phyloP scores from a whole-genome alignment of 1,284 basidiomycete genomes.

The Trametes polyzona region DNA sequence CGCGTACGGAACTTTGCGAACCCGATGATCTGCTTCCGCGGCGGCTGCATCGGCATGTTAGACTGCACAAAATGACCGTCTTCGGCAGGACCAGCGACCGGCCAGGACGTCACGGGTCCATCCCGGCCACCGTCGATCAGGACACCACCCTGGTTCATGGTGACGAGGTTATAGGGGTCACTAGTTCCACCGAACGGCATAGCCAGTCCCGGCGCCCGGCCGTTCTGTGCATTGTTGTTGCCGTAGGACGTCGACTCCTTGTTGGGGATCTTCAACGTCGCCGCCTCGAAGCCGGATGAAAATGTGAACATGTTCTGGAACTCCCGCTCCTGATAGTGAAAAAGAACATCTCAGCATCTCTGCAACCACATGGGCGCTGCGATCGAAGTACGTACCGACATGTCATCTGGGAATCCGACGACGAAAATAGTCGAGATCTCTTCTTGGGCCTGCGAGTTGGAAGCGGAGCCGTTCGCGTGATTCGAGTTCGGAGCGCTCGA shows the following conservation, averaged over 20 bases:
- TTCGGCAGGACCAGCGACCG: constrained; percentile 44
- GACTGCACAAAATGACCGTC: constrained; percentile 43
- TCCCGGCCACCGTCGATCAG: constrained; percentile 73
- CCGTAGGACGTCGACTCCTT: constrained; percentile 80
- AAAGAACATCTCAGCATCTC: constrained; percentile 16
- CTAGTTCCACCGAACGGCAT: constrained; percentile 53
- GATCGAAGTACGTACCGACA: constrained; percentile 72
- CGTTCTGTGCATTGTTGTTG: constrained; percentile 20
- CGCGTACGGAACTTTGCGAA: constrained; percentile 95
- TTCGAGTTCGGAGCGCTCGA: constrained; percentile 35
- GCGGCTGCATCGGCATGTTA: constrained; percentile 50
- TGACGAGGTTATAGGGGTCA: constrained; percentile 80
- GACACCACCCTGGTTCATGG: constrained; percentile 77
- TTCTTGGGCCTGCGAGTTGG: constrained; percentile 53
- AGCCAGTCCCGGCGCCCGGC: constrained; percentile 27
- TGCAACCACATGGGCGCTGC: constrained; percentile 1
- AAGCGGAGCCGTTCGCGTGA: constrained; percentile 33
- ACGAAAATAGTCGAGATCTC: constrained; percentile 99
- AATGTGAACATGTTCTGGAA: constrained; percentile 99
- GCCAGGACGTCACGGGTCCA: constrained; percentile 71
- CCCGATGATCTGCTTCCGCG: constrained; percentile 95
- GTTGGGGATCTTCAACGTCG: constrained; percentile 95
- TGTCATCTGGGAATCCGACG: constrained; percentile 98
- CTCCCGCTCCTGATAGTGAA: constrained; percentile 80
- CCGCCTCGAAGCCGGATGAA: constrained; percentile 94